Conservation (phyloP, 768 basidiomycete genomes). For the Hysterangium stoloniferum region DNA sequence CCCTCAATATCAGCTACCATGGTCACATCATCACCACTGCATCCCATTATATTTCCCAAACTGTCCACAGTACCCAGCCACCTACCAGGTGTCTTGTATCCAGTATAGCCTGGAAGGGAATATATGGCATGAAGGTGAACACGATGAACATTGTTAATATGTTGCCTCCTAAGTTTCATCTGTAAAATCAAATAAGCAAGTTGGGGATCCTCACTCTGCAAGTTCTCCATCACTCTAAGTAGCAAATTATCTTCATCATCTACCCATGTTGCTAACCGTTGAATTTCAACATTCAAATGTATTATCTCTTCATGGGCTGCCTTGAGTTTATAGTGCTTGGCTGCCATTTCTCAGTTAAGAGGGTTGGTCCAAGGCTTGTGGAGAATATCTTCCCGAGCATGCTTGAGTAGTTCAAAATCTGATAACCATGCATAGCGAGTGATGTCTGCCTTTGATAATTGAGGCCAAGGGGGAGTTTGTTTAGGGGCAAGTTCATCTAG, state of each 20-base stretch:
- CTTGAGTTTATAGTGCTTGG: slow-evolving; percentile 14
- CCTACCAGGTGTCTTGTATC: neutral
- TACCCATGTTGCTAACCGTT: slow-evolving; percentile 21
- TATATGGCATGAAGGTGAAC: neutral
- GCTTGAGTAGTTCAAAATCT: slow-evolving; percentile 27
- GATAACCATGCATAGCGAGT: slow-evolving; percentile 10
- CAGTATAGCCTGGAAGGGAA: neutral
- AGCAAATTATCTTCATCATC: slow-evolving; percentile 14
- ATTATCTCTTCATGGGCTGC: slow-evolving; percentile 22
- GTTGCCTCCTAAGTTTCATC: neutral
- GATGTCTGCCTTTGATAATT: slow-evolving; percentile 6
- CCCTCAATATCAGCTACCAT: too few relatives aligned
- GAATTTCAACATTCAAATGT: slow-evolving; percentile 19
- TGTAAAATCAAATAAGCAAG: neutral
- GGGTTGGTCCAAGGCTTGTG: slow-evolving; percentile 22
- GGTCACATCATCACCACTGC: too few relatives aligned
- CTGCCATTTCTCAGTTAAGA: slow-evolving; percentile 18
- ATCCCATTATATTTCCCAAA: too few relatives aligned
- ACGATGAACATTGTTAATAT: neutral
- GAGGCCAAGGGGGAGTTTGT: slow-evolving; percentile 13
- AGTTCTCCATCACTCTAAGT: neutral
- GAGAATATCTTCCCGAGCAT: slow-evolving; percentile 20
- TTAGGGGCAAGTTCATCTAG: slow-evolving; percentile 19
- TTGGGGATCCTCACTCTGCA: neutral
- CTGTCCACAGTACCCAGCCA: too few relatives aligned